These are phyloP conservation scores for Closterium sp. DNA, from an alignment of 139 green algal species.

Conservation along the genomic window DNA sequence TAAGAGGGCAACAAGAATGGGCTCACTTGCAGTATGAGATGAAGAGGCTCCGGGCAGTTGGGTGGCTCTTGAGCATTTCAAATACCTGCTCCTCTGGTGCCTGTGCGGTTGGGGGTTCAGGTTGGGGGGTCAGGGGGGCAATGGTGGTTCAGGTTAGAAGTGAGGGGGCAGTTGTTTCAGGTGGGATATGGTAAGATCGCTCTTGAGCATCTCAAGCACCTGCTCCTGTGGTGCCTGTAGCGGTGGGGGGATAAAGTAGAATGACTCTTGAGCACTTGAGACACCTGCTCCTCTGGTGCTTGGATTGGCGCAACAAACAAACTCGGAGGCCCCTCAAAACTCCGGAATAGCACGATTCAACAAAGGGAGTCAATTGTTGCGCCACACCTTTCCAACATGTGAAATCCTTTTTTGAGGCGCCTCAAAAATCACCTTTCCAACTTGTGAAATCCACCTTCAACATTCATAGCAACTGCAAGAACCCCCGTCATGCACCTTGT, in stretches of 20 bases:
- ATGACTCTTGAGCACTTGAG: slow-evolving; percentile 13
- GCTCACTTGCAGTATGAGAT: slow-evolving; percentile 40
- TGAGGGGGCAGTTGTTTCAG: no score
- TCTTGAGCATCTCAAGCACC: no score
- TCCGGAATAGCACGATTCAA: no score
- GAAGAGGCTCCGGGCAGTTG: slow-evolving; percentile 42
- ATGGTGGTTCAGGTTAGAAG: no score
- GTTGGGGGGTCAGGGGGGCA: no score
- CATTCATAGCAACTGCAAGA: slow-evolving; percentile 73
- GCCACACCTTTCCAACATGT: no score
- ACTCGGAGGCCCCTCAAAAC: no score
- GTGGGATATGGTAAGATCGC: no score
- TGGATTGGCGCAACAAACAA: background rate
- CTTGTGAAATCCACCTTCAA: slow-evolving; percentile 28
- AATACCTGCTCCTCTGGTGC: slow-evolving; percentile 9
- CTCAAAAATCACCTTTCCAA: no score
- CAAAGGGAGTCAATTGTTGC: no score
- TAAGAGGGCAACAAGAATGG: background rate
- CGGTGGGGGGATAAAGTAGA: background rate
- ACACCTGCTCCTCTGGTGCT: slow-evolving; percentile 20
- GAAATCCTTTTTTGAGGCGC: no score
- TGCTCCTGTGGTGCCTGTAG: background rate
- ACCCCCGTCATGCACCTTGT: slow-evolving; percentile 49
- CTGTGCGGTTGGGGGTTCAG: background rate
- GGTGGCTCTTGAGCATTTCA: slow-evolving; percentile 15